Percentiles rank a stretch among this genome's conserved stretches.
Evolutionary conservation across 2,329 filamentous ascomycete genomes (phyloP).

Genomic region (Beauveria asiatica): DNA sequence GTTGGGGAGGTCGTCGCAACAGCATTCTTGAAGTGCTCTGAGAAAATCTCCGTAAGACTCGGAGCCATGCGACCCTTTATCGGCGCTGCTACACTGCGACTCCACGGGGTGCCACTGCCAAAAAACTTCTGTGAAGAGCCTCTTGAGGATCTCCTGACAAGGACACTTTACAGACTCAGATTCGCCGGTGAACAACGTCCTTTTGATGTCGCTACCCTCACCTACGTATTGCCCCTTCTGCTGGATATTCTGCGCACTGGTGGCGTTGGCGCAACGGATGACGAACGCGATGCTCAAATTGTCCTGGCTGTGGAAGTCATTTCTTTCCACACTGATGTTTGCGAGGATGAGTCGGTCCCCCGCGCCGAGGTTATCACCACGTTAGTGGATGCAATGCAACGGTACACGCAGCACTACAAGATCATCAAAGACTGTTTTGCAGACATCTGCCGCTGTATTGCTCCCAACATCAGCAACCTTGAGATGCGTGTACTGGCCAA

Average conservation of each 20-base stretch:
- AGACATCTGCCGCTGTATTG: conserved; percentile 76
- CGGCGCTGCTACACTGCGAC: conserved; percentile 76
- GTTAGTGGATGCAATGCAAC: conserved; percentile 76
- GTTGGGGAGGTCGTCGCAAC: conserved; percentile 71
- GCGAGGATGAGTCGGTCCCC: conserved; percentile 65
- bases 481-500: conserved; percentile 72
- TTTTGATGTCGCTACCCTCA: conserved; percentile 79
- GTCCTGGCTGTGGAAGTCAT: conserved; percentile 83
- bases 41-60: conserved; percentile 64
- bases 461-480: conserved; percentile 63
- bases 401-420: conserved; percentile 89
- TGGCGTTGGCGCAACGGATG: conserved; percentile 62
- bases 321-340: conserved; percentile 78
- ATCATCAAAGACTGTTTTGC: conserved; percentile 85
- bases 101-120: conserved; percentile 65
- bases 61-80: conserved; percentile 74
- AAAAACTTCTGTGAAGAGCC: conserved; percentile 67
- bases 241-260: conserved; percentile 71
- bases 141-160: conserved; percentile 75
- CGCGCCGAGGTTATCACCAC: conserved; percentile 63
- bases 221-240: conserved; percentile 77
- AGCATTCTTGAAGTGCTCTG: conserved; percentile 72
- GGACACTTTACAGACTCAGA: conserved; percentile 81
- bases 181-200: conserved; percentile 91
- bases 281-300: conserved; percentile 83